Conservation (phyloP, 192 early-diverging fungal species). For the Umbelopsis vinacea region DNA sequence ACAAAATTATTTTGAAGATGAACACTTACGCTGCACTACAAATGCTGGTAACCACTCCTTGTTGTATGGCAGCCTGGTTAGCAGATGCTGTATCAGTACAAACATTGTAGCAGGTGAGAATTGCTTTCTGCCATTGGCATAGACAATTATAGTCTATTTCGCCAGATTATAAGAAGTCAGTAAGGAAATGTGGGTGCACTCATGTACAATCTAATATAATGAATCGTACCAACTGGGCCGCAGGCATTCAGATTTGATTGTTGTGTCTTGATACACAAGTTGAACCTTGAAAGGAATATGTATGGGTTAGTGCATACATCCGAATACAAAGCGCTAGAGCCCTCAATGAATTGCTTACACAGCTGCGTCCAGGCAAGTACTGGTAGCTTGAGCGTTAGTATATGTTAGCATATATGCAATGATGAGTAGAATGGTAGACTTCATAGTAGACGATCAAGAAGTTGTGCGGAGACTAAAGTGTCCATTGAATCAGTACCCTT, state of each 20-base stretch:
- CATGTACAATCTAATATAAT: background rate
- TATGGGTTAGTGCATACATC: constrained; percentile 2
- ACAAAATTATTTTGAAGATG: background rate
- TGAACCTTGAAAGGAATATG: constrained; percentile 2
- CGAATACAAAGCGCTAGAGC: background rate
- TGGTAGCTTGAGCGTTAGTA: background rate
- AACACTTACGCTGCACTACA: constrained; percentile 6
- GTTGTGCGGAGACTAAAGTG: no score
- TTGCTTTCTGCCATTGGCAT: constrained; percentile 22
- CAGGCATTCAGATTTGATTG: constrained; percentile 37
- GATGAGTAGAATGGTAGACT: background rate
- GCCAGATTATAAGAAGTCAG: background rate
- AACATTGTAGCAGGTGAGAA: constrained; percentile 9
- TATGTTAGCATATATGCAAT: background rate
- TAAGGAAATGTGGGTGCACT: background rate
- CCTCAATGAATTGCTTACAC: constrained; percentile 21
- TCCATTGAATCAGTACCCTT: no score
- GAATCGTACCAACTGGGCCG: constrained; percentile 18
- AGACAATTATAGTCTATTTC: constrained; percentile 37
- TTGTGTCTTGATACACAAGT: constrained; percentile 29
- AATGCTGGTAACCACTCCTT: constrained; percentile 9
- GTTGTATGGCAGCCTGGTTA: constrained; percentile 11
- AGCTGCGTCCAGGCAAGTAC: constrained; percentile 24
- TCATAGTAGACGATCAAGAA: background rate
- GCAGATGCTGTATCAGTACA: constrained; percentile 6